Evolutionary conservation across 768 basidiomycete genomes (phyloP).

Genomic region (Steccherinum ochraceum): DNA sequence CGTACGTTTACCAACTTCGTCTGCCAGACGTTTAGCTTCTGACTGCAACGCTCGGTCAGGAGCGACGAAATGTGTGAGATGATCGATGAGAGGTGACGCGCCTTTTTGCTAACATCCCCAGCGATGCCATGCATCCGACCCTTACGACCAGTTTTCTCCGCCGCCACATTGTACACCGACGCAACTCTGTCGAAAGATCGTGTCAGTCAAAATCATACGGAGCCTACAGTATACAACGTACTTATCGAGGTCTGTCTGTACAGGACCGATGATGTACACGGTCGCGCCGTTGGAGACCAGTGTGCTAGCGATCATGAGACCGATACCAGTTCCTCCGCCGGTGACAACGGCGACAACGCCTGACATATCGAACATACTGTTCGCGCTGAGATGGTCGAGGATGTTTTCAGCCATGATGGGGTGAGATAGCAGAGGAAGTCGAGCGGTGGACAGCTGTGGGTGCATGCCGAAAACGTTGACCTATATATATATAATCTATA

Average conservation of each 20-base stretch:
- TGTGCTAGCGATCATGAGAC: constrained; percentile 42
- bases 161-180: constrained; percentile 33
- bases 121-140: constrained; percentile 35
- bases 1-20: constrained; percentile 31
- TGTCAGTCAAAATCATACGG: background rate
- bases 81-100: too few relatives aligned
- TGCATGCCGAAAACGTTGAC: too few relatives aligned
- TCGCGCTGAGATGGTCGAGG: constrained; percentile 28
- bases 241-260: constrained; percentile 34
- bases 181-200: background rate
- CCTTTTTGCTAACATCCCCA: constrained; percentile 37
- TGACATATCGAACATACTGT: constrained; percentile 35
- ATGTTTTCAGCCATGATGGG: constrained; percentile 17
- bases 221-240: constrained; percentile 16
- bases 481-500: too few relatives aligned
- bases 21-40: constrained; percentile 36
- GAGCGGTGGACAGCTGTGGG: too few relatives aligned
- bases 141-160: constrained; percentile 18
- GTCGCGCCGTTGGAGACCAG: constrained; percentile 42
- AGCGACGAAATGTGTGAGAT: background rate
- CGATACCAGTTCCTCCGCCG: constrained; percentile 41
- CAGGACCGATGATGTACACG: constrained; percentile 42
- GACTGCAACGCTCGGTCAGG: constrained; percentile 24
- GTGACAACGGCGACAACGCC: constrained; percentile 42
- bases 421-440: background rate